A percentile compares a stretch with the other conserved stretches of the same genome.
Conservation (phyloP, 2,329 filamentous ascomycete species). For the Curvularia spicifera region DNA sequence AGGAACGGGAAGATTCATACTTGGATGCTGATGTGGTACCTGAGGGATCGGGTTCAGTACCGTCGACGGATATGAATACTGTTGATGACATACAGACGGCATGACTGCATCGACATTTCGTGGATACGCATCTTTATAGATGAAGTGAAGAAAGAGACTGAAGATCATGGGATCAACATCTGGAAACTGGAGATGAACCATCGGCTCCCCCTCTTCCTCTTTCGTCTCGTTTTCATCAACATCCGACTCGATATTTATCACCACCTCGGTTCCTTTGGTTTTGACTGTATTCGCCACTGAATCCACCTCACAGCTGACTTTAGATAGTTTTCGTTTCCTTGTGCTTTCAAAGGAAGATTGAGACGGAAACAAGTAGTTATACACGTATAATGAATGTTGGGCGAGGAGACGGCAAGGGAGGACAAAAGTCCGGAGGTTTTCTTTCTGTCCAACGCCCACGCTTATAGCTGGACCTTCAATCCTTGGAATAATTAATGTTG, state of each 20-base stretch:
- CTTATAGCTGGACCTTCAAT: conserved; percentile 17
- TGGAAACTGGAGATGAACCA: conserved; percentile 4
- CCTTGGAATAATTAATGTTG: conserved; percentile 3
- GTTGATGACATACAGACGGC: not conserved
- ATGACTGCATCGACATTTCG: conserved; percentile 9
- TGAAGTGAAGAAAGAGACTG: conserved; percentile 31
- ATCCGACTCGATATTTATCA: not conserved
- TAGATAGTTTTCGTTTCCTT: conserved; percentile 23
- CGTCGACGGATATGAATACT: not conserved
- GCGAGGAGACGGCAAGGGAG: conserved; percentile 20
- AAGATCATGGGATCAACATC: conserved; percentile 24
- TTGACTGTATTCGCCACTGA: no score
- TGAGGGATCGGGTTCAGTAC: not conserved
- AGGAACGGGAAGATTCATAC: not conserved
- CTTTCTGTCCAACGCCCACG: conserved; percentile 11
- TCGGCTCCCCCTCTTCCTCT: not conserved
- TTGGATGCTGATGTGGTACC: not conserved
- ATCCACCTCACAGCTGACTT: not conserved
- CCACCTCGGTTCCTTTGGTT: not conserved
- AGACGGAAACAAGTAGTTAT: no score
- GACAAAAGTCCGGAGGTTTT: conserved; percentile 4
- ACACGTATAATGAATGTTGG: conserved; percentile 17
- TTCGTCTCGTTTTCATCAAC: not conserved
- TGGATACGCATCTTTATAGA: conserved; percentile 30
- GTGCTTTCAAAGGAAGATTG: not conserved